Base-by-base conservation (phyloP, 139 green algal species). In the Haematococcus lacustris region DNA sequence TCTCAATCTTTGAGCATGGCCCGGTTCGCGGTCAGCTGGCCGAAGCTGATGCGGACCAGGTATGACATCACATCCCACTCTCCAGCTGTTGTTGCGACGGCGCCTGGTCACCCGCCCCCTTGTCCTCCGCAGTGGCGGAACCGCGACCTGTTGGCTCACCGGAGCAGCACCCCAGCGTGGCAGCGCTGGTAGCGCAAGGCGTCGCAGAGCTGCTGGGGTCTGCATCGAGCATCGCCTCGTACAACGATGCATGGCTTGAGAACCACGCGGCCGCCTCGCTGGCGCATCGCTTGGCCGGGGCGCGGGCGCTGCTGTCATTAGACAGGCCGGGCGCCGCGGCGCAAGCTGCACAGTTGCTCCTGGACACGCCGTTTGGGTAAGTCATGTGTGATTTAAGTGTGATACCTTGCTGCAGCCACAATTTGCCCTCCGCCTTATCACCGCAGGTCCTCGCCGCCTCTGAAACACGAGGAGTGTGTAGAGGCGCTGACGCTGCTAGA, bases 231-330 rank as follows among this genome's bases (percentile, higher is more conserved):
- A 38, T 78, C 17, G 53, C 63, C 3, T 66, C 69, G 0, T 87
- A 80, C 74, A 67, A 76, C 17, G 67, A 71, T 34, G 66, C 32
- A 0, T 93, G 77, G 73, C 68, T 70, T 21, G 63, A 35, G 37
- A 26, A 64, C 13, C 78, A 89, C 62, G 80, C 61, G 26, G 30
- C 30, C 59, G 53, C 37, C 39, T 82, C 74, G 13, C 66, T 92
- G 71, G 43, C 70, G 30, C 80, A 87, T 41, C 59, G 74, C 28
- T 66, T 82, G 38, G 84, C 85, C 9, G 85, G 76, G 40, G 87
- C 77, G 17, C 76, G 88, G 70, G 72, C 80, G 63, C 40, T 66
- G 47, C 73, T 81, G 25, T 53, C 83, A 28, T 57, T 90, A 70
- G 51, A n/a, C 7, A 61, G 62, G 37, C 62, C 80, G 9, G 41